Evolutionary conservation across 768 basidiomycete genomes (phyloP), one percentile per base, ranked within the genome.

Genomic region (Suillus variegatus): DNA sequence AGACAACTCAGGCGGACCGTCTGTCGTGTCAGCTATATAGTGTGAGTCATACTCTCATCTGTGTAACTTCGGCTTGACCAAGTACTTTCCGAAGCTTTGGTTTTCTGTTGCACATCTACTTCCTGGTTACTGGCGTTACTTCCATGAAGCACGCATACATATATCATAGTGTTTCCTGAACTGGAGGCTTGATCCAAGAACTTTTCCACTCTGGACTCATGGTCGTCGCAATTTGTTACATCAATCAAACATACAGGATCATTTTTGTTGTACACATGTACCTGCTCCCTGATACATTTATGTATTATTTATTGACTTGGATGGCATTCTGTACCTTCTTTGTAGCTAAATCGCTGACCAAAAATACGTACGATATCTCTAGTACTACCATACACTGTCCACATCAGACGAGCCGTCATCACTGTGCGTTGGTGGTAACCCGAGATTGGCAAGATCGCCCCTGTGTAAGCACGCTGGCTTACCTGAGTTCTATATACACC

Each of bases 1-100:
- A 66, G 4, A 65, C 60, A 28, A 25, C 70, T 20, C 51, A 71
- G 47, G 75, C 74, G 32, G 75, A 77, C 46, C 67, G 64, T 44
- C 64, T 66, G 46, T 75, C 75, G 8, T 75, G 75, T 65, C 66
- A 74, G 32, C 65, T 77, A n/a, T 75, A 75, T 38, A 77, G 74
- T 55, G 74, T 77, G 65, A 69, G 74, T 38, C 32, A 6, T 46
- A 8, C 47, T 40, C n/a, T 16, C 20, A 16, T 65, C 41, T 18
- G 25, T 36, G 20, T 61, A 41, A 20, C 8, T n/a, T 25, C 28
- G 12, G 20, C 12, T 43, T 54, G 58, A 57, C 56, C 62, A 44
- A 28, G 14, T 51, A 67, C 41, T 16, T 8, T 63, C 20, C 20
- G 20, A 36, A 75, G 74, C 22, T 75, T n/a, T 75, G 75, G 75